A percentile compares a stretch with the other conserved stretches of the same genome.
Conservation (phyloP, 768 basidiomycete genomes). For the Paxillus involutus region DNA sequence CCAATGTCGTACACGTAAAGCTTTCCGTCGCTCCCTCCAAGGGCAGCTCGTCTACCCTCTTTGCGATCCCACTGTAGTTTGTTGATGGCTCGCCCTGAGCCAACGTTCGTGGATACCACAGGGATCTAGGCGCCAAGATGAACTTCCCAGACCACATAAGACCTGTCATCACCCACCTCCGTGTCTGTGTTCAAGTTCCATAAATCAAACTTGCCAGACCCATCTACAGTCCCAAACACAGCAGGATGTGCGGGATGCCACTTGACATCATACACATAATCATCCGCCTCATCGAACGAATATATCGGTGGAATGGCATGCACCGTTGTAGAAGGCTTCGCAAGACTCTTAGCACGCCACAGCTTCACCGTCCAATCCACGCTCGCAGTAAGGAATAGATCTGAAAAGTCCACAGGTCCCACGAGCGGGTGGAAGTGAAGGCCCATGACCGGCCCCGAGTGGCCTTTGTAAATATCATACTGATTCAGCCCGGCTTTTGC, state of each 20-base stretch:
- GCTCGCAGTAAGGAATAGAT: conserved; percentile 88
- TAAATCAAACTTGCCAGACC: conserved; percentile 91
- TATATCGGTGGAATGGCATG: conserved; percentile 70
- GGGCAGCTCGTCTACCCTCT: conserved; percentile 84
- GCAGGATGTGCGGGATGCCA: conserved; percentile 98
- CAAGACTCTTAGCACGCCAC: conserved; percentile 81
- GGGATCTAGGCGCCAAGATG: conserved; percentile 64
- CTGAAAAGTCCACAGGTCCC: conserved; percentile 93
- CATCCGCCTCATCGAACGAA: conserved; percentile 96
- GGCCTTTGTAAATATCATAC: conserved; percentile 90
- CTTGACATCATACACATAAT: conserved; percentile 97
- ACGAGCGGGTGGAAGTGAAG: conserved; percentile 91
- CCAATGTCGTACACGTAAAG: conserved; percentile 95
- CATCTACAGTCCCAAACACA: conserved; percentile 90
- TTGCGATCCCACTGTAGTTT: conserved; percentile 95
- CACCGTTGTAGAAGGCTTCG: conserved; percentile 66
- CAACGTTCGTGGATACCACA: conserved; percentile 80
- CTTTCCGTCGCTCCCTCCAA: conserved; percentile 91
- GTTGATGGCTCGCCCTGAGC: conserved; percentile 83
- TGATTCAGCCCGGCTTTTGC: conserved; percentile 95
- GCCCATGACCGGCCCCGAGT: conserved; percentile 91
- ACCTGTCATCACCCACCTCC: conserved; percentile 60
- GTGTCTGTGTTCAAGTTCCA: conserved; percentile 99
- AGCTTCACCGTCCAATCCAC: conserved; percentile 99
- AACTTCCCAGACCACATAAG: conserved; percentile 1